phyloP scores from a whole-genome alignment of 2,329 filamentous ascomycete species.

The Tolypocladium guangdongense region DNA sequence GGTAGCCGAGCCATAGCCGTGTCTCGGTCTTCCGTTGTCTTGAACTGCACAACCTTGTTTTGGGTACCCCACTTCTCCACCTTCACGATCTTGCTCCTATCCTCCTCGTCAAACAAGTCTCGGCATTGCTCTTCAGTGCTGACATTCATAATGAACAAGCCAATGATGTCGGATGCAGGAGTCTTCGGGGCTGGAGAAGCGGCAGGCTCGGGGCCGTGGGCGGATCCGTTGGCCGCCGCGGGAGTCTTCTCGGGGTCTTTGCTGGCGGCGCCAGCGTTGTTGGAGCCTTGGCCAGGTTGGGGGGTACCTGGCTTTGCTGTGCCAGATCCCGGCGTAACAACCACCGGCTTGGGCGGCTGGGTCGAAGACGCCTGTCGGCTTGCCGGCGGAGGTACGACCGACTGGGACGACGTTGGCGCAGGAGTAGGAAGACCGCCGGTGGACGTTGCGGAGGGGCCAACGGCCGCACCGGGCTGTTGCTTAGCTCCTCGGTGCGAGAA shows the following conservation, averaged over 20 bases:
- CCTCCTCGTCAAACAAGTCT: conserved; percentile 72
- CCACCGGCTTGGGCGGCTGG: conserved; percentile 31
- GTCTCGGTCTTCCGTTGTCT: conserved; percentile 68
- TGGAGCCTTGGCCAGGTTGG: conserved; percentile 35
- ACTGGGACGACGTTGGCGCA: conserved; percentile 24
- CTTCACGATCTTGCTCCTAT: conserved; percentile 68
- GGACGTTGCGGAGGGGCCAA: conserved; percentile 18
- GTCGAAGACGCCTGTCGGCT: conserved; percentile 26
- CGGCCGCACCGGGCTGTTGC: conserved; percentile 39
- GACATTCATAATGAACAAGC: conserved; percentile 82
- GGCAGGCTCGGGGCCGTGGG: conserved; percentile 38
- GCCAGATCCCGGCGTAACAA: conserved; percentile 22
- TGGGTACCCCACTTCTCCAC: conserved; percentile 69
- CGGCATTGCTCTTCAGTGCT: conserved; percentile 74
- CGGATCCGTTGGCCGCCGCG: conserved; percentile 40
- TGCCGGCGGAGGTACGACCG: conserved; percentile 19
- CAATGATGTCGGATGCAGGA: conserved; percentile 57
- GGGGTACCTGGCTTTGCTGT: conserved; percentile 32
- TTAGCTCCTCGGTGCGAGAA: conserved; percentile 92
- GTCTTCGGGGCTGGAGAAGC: conserved; percentile 51
- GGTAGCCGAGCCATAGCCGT: conserved; percentile 65
- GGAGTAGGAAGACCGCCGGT: conserved; percentile 22
- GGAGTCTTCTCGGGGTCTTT: conserved; percentile 48
- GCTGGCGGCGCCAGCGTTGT: conserved; percentile 23
- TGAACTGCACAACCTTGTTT: conserved; percentile 82